Base-by-base conservation (phyloP, 1,284 basidiomycete species). In the Ceratobasidium theobromae region DNA sequence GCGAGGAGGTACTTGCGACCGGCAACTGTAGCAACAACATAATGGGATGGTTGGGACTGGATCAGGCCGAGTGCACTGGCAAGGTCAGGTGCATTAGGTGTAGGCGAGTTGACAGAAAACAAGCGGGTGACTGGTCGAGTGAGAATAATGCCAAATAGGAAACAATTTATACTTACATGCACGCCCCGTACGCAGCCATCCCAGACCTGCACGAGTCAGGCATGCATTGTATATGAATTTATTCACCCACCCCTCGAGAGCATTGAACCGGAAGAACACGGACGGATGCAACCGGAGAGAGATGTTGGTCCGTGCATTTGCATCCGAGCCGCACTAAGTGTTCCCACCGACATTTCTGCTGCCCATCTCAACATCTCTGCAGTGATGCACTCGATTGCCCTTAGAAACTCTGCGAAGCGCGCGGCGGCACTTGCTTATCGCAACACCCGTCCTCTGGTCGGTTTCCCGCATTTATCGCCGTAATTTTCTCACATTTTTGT, bases 1-100 rank as follows among this genome's bases (percentile, higher is more conserved):
- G 95, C 85, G 33, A 99, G 82, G 70, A 98, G 85, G 78, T 96
- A 95, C 75, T 89, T 91, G 72, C 86, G 83, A 69, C 93, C 90
- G 66, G 90, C 89, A 66, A 98, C 84, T n/a, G 90, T 87, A 66
- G 94, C 93, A 71, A 96, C 81, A 75, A 95, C 82, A 78, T 98
- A 99, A 79, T 92, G 91, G 6, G 84, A 89, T 21, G 87, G 91
- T 74, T 91, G 93, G 1, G 87, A 85, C 71, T 86, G 86, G 68
- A 91, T 85, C 75, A 89, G 79, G 55, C 83, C 77, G 72, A 91
- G 79, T 21, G 88, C 89, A 60, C 81, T 76, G 35, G 77, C 35
- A 14, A 69, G 27, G 30, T 58, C 54, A 3, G 18, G 41, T 18
- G 55, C 55, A 12, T 40, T 30, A 28, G 55, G 55, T 23, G 55